Base-by-base conservation (phyloP, 2,329 filamentous ascomycete species). In the Clarireedia monteithiana region DNA sequence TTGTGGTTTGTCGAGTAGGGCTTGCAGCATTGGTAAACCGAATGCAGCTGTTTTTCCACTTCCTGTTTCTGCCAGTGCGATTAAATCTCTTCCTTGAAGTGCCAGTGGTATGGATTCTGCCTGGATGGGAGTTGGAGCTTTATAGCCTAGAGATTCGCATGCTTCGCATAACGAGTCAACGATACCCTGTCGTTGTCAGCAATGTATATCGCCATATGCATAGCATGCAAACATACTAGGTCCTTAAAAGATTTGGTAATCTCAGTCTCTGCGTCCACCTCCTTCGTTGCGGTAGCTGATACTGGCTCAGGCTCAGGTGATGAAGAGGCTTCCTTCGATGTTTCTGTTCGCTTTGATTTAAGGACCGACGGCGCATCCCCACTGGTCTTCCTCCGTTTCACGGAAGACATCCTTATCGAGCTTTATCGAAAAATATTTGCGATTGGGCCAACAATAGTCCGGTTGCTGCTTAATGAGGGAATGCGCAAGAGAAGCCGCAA, bases 21-120 rank as follows among this genome's bases (percentile, higher is more conserved):
- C 84, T 72, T 96, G 91, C 2, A 99, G 80, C 40, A 99, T 95
- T 0, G 94, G 94, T 2, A 99, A 77, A 0, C 90, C 91, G 70
- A 97, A 99, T 0, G 94, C 91, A 6, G 91, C 92, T 0, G 94
- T 97, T 76, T 97, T 99, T 73, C 94, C 94, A 68, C 85, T 91
- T 64, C 94, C 94, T 0, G 94, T 99, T 73, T 99, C 92, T 34
- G 94, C 94, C 51, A 97, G 79, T 44, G 91, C 94, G 64, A 99
- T 96, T 36, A 97, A 77, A 71, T 97, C 94, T 66, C 90, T 83
- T 52, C 87, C 85, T 66, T 88, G 73, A 4, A 96, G 78, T 38
- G 91, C 91, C 51, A 80, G 70, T 4, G 92, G 92, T 64, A 97
- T 95, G 0, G 91, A 81, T 70, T 95, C 82, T 51, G 80, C 79